Evolutionary conservation across 331 rosid genomes (phyloP).

Genomic region (Pyracantha coccinea): DNA sequence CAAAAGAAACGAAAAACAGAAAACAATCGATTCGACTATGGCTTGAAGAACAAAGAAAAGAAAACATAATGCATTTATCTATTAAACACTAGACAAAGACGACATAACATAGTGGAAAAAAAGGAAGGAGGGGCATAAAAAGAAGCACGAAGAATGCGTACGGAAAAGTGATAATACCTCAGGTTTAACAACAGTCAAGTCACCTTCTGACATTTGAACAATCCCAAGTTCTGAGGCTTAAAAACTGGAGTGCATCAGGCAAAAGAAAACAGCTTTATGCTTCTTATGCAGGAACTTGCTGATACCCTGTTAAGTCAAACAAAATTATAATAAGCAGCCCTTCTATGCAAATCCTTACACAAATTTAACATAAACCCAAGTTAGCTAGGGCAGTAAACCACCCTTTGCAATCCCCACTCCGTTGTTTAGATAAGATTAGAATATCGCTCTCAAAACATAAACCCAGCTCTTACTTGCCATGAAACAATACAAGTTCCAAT

Average conservation of each 20-base stretch:
- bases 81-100: not conserved
- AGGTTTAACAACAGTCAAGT: slow-evolving; percentile 66
- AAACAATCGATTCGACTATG: not conserved
- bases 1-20: not conserved
- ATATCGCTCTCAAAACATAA: no score
- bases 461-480: not conserved
- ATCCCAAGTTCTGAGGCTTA: not conserved
- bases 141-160: not conserved
- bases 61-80: not conserved
- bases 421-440: no score
- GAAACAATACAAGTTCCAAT: not conserved
- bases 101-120: not conserved
- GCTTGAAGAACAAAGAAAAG: not conserved
- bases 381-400: no score
- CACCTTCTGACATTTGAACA: slow-evolving; percentile 49
- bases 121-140: not conserved
- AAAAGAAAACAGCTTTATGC: not conserved
- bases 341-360: not conserved
- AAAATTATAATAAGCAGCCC: not conserved
- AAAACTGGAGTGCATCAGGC: not conserved
- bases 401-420: no score
- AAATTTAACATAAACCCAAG: not conserved
- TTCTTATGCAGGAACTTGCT: not conserved
- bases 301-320: not conserved
- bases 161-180: slow-evolving; percentile 36